A percentile compares a stretch with the other conserved stretches of the same genome.
Conservation (phyloP, 2,329 filamentous ascomycete species). For the Cercospora sojina region DNA sequence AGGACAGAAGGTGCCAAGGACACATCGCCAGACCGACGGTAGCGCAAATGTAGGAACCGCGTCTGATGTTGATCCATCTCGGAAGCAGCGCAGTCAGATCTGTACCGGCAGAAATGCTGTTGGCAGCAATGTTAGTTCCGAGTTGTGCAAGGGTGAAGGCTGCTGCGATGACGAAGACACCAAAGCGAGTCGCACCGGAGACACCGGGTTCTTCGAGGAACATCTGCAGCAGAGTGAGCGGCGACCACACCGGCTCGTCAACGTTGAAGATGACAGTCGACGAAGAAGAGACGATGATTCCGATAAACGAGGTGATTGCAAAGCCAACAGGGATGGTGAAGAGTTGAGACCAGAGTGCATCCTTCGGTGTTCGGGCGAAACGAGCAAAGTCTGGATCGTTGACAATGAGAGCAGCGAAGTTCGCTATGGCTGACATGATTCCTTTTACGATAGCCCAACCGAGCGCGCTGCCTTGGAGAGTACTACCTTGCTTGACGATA, state of each 20-base stretch:
- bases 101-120: constrained; percentile 40
- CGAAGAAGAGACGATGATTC: constrained; percentile 45
- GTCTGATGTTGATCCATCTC: constrained; percentile 48
- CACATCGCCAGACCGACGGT: constrained; percentile 56
- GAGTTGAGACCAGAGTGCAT: constrained; percentile 46
- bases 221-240: constrained; percentile 37
- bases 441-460: constrained; percentile 82
- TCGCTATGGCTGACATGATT: constrained; percentile 69
- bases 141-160: constrained; percentile 40
- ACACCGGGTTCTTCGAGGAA: constrained; percentile 38
- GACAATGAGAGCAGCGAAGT: constrained; percentile 46
- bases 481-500: constrained; percentile 69
- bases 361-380: constrained; percentile 42
- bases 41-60: constrained; percentile 39
- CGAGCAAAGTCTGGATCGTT: constrained; percentile 51
- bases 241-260: constrained; percentile 37
- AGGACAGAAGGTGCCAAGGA: constrained; percentile 64
- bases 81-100: constrained; percentile 47
- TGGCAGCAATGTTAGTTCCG: constrained; percentile 42
- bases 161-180: constrained; percentile 43
- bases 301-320: constrained; percentile 45
- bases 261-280: constrained; percentile 48
- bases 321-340: constrained; percentile 45
- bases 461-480: constrained; percentile 64
- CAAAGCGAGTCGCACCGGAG: constrained; percentile 38